Percentiles rank a stretch among this genome's conserved stretches.
Evolutionary conservation across 2,329 filamentous ascomycete genomes (phyloP).

Genomic region (Ampelomyces quisqualis): DNA sequence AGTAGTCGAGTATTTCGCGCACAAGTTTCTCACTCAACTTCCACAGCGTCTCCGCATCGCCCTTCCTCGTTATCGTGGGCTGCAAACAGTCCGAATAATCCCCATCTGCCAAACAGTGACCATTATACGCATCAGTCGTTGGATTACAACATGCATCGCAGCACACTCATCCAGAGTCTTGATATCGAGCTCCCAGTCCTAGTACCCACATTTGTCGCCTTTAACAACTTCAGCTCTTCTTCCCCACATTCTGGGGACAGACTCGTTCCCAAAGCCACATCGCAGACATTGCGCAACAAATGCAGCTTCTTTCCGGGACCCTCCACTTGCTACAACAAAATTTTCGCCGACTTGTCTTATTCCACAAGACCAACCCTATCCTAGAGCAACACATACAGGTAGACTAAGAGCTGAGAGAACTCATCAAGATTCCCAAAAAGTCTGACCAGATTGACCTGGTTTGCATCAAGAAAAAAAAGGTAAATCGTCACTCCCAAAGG

Average conservation of each 20-base stretch:
- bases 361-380: constrained; percentile 4
- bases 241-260: constrained; percentile 21
- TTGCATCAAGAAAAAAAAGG: constrained; percentile 14
- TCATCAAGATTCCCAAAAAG: constrained; percentile 4
- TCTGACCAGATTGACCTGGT: constrained; percentile 18
- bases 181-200: constrained; percentile 20
- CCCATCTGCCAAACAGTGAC: too few relatives aligned
- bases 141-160: constrained; percentile 39
- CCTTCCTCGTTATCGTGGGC: constrained; percentile 21
- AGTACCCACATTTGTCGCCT: constrained; percentile 19
- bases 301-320: constrained; percentile 10
- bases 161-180: constrained; percentile 33
- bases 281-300: constrained; percentile 14
- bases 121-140: constrained; percentile 24
- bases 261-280: constrained; percentile 27
- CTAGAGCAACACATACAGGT: constrained; percentile 9
- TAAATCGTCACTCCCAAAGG: constrained; percentile 19
- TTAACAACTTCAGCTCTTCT: constrained; percentile 20
- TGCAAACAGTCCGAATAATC: constrained; percentile 17
- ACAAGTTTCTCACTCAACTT: constrained; percentile 38
- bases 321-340: constrained; percentile 7
- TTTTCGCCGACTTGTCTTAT: constrained; percentile 14
- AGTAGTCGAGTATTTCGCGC: constrained; percentile 31
- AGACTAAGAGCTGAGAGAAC: constrained; percentile 12
- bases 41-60: constrained; percentile 35